Conservation (phyloP, 306 rosid species). For the Cucumis melo region DNA sequence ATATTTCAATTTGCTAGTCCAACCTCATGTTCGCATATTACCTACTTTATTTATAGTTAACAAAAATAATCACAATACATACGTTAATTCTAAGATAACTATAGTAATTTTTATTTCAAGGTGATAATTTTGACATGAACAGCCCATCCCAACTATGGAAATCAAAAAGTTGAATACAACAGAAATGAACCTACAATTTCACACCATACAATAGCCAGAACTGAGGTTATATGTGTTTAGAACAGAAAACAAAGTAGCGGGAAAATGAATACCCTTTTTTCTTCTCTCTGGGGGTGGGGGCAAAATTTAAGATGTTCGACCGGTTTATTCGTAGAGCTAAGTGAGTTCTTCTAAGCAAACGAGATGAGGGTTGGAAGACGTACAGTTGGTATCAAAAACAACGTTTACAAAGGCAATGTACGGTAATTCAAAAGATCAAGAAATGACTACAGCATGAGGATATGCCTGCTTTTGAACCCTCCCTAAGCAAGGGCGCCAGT, state of each 20-base stretch:
- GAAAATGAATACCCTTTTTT: background rate
- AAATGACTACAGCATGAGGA: background rate
- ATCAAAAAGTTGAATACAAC: background rate
- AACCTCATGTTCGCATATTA: no score
- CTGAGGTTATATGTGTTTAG: background rate
- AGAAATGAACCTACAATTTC: background rate
- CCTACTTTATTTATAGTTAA: no score
- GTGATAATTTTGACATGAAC: background rate
- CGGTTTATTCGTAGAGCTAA: background rate
- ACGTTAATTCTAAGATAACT: no score
- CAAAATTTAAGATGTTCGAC: background rate
- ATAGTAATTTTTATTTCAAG: no score
- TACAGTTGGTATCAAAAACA: background rate
- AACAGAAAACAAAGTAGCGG: background rate
- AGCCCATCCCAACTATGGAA: background rate
- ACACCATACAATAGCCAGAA: background rate
- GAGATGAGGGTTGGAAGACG: background rate
- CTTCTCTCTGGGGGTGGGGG: background rate
- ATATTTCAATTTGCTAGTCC: no score
- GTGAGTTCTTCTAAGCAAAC: background rate
- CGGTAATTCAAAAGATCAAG: background rate
- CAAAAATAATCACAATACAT: no score
- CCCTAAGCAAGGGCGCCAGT: constrained; percentile 62
- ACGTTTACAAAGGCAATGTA: background rate
- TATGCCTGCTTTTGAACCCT: background rate